Evolutionary conservation across 2,329 filamentous ascomycete genomes (phyloP), one percentile per base, ranked within the genome.

Genomic region (Ceratocystis albifundus): DNA sequence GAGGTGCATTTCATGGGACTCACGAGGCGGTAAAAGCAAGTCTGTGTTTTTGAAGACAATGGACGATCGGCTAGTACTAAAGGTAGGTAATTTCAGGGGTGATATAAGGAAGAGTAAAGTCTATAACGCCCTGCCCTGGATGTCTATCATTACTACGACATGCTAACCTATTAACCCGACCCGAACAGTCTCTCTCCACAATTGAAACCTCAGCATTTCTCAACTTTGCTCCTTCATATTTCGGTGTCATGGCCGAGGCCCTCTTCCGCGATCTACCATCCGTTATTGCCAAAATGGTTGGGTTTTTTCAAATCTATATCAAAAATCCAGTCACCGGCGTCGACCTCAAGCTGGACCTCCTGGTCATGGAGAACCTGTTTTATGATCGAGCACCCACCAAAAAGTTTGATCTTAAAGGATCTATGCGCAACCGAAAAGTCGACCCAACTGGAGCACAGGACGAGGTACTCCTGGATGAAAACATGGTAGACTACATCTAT

Each of bases 401-500:
- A 53, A 92, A 92, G 61, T 94, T 99, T 73, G 94, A 99, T 73
- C 84, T 99, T 69, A 99, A 99, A 74, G 94, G 94, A 1, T 96
- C 90, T 7, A 99, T 99, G 94, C 87, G 94, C 61, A 99, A 99
- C 76, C 90, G 94, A 72, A 96, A 96, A 74, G 96, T 97, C 59
- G 88, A 97, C 73, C 90, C 88, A 32, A 99, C 94, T 0, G 95
- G 94, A 64, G 90, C 97, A 76, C 89, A 93, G 70, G 94, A 97
- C 71, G 94, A 99, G 76, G 94, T 99, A 2, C 83, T 99, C 2
- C 82, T 99, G 0, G 94, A 99, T 73, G 95, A 99, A 74, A 99
- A 99, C 76, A 94, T 99, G 82, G 94, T 99, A 8, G 95, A 99
- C 74, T 97, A 96, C 74, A 97, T 99, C 69, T 99, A 96, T 72